A percentile compares a stretch with the other conserved stretches of the same genome.
Evolutionary conservation across 306 rosid genomes (phyloP).

Genomic region (Prinsepia uniflora): DNA sequence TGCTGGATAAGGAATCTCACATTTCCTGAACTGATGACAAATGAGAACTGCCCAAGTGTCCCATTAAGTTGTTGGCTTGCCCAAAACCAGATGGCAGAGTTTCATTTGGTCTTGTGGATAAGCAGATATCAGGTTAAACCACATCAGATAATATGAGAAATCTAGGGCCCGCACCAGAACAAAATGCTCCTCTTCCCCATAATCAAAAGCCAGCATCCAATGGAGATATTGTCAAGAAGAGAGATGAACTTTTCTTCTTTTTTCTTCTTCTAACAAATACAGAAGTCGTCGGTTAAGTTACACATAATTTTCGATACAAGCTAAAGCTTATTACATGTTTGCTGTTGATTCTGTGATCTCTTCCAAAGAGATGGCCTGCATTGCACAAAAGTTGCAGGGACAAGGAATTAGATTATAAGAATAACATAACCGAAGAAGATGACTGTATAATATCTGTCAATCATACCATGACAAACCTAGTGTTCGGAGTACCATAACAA

Average conservation of each 20-base stretch:
- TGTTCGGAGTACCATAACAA: not conserved
- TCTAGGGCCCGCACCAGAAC: not conserved
- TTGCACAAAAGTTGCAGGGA: not conserved
- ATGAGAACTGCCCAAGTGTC: not conserved
- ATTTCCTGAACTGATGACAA: not conserved
- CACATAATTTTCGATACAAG: conserved; percentile 28
- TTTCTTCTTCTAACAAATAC: conserved; percentile 13
- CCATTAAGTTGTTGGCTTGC: not conserved
- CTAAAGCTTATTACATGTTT: conserved; percentile 50
- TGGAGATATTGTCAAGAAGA: no score
- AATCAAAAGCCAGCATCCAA: no score
- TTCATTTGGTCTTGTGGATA: not conserved
- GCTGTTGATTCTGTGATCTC: conserved; percentile 76
- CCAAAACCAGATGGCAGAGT: not conserved
- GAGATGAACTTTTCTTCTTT: not conserved
- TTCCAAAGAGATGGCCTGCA: conserved; percentile 75
- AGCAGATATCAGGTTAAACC: not conserved
- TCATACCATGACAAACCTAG: not conserved
- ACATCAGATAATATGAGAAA: not conserved
- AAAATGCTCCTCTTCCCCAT: no score
- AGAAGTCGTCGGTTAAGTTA: conserved; percentile 19
- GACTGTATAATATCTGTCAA: not conserved
- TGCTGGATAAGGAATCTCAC: not conserved
- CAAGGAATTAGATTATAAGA: not conserved
- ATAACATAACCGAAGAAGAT: not conserved